Evolutionary conservation across 1,284 basidiomycete species (phyloP), one percentile per base, ranked within the genome.

Genomic region (Melampsora americana): DNA sequence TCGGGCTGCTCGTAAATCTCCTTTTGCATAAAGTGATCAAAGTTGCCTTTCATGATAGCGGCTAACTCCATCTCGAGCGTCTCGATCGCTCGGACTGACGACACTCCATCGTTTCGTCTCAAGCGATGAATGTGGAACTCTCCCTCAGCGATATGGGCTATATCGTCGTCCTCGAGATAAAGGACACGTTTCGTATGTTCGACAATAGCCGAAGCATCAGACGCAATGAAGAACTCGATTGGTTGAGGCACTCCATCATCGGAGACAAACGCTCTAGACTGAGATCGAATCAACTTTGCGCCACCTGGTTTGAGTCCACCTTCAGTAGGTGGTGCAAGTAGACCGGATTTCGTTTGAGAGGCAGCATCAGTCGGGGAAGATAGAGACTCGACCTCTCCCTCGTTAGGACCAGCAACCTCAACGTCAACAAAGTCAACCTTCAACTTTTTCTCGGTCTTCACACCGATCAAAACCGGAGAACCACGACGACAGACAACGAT

Each of bases 1-100:
- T 99, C 96, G 78, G 95, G 96, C 85, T 99, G 96, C 84, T 99
- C 96, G 87, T 96, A 99, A 82, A 99, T 99, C 85, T 99, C 96
- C 87, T 99, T 99, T 85, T 99, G 95, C 96, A 99, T 99, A 85
- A 99, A 99, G 85, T 96, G 95, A 83, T 95, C 93, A 83, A 97
- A 99, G 84, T 94, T 93, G 83, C 96, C 96, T 88, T 99, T 99
- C 96, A 99, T 99, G 86, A 99, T 99, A 81, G 96, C 96, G 48
- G 95, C 96, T 67, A 99, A 89, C 85, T 99, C 96, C 81, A 99
- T 90, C 85, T 99, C 96, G 81, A 99, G 90, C 20, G 95, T 97
- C 86, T 99, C 96, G 84, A 99, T 99, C 79, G 89, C 94, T 80
- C 96, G 92, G 71, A 94, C 95, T 23, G 94, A 86, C 68, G 86